These are phyloP conservation scores for Verticillium dahliae DNA, from an alignment of 2,329 filamentous ascomycete genomes.

Conservation along the genomic window DNA sequence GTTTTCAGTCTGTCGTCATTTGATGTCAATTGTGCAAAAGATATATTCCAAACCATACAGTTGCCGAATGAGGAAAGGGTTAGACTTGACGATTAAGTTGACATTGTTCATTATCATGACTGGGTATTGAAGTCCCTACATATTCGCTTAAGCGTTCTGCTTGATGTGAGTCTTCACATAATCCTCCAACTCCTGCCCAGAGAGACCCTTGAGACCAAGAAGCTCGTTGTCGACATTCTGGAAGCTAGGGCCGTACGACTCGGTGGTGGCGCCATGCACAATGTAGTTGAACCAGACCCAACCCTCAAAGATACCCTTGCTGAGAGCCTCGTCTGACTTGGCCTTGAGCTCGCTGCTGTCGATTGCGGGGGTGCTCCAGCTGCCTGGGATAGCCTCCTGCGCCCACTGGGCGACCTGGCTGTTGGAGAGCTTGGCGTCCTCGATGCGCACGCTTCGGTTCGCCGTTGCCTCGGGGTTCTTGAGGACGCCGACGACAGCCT, in stretches of 20 bases:
- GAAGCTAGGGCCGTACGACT: conserved; percentile 22
- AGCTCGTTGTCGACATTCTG: conserved; percentile 34
- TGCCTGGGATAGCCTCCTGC: not conserved
- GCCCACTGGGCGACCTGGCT: conserved; percentile 30
- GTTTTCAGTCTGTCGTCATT: too few relatives aligned
- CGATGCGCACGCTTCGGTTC: conserved; percentile 47
- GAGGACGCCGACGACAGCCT: conserved; percentile 18
- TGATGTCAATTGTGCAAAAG: too few relatives aligned
- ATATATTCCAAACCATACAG: too few relatives aligned
- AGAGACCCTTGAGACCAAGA: conserved; percentile 30
- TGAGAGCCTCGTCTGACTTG: not conserved
- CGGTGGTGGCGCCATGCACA: not conserved
- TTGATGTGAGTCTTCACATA: not conserved
- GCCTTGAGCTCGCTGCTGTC: not conserved
- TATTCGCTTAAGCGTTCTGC: not conserved
- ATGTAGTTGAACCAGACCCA: not conserved
- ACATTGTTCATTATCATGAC: not conserved
- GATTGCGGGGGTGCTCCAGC: not conserved
- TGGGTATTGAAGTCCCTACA: not conserved
- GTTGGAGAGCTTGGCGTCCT: conserved; percentile 42
- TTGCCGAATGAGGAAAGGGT: not conserved
- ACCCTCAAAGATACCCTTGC: not conserved
- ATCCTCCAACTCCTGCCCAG: not conserved
- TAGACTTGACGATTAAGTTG: not conserved
- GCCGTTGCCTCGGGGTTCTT: conserved; percentile 35